Evolutionary conservation across 345 rosid species (phyloP), one percentile per base, ranked within the genome.

Genomic region (Lepidium africanum): DNA sequence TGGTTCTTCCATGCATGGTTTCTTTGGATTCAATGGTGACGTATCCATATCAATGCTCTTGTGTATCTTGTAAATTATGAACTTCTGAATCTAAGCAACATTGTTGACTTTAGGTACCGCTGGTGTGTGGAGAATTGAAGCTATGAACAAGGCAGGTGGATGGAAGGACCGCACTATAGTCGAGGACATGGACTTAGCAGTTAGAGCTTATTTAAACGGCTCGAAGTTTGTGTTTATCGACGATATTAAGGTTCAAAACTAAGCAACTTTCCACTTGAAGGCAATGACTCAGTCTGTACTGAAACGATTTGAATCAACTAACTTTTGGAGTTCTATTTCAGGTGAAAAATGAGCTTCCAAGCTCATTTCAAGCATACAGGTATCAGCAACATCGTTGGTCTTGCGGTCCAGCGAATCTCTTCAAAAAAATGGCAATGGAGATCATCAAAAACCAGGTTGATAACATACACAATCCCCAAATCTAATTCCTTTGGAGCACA

Each of bases 101-200:
- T 15, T 1, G 25, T 71, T 42, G 19, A 15, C 6, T 76, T 67
- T 72, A 92, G 98, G 98, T 2, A 92, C 98, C 0, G 98, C 98
- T 17, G 98, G 96, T 32, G 87, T 92, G 3, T 92, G 98, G 98
- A 90, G 96, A 78, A 83, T 92, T 13, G 67, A 87, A 1, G 96
- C 92, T 36, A 62, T 92, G 25, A 80, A 78, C 38, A 90, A 87
- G 14, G 92, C 98, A 0, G 96, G 92, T 37, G 98, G 98, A 16
- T 92, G 98, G 98, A 88, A 88, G 61, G 96, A 90, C 54, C 78
- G 96, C 25, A 92, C 98, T 2, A 90, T 96, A 0, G 98, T 92
- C 1, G 98, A 92, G 63, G 98, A 92, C 51, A 92, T 92, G 98
- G 98, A 89, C 70, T 76, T 92, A 53, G 98, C 98, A 0, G 96